A percentile compares a stretch with the other conserved stretches of the same genome.
Conservation (phyloP, 495 filamentous ascomycete species). For the Clavariopsis aquatica region DNA sequence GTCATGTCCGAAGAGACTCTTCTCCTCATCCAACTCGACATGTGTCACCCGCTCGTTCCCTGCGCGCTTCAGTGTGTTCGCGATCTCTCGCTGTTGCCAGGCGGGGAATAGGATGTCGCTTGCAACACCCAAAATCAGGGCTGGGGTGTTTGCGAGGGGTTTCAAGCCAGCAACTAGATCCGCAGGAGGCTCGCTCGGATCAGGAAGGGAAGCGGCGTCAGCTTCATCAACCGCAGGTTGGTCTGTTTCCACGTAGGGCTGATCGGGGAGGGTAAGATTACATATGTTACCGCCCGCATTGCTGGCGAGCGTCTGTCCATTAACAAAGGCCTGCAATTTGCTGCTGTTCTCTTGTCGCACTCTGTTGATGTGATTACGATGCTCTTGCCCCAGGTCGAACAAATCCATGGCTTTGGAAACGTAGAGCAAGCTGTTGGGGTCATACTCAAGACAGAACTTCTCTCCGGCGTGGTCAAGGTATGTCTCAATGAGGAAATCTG, state of each 20-base stretch:
- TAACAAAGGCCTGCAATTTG: constrained; percentile 47
- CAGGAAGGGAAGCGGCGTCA: constrained; percentile 27
- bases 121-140: constrained; percentile 88
- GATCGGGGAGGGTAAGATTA: constrained; percentile 79
- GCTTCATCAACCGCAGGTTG: constrained; percentile 33
- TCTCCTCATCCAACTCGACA: constrained; percentile 86
- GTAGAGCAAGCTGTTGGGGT: constrained; percentile 94
- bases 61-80: constrained; percentile 70
- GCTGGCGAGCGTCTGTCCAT: constrained; percentile 36
- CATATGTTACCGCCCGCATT: constrained; percentile 56
- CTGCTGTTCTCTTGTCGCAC: constrained; percentile 54
- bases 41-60: constrained; percentile 83
- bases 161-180: constrained; percentile 79
- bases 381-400: constrained; percentile 80
- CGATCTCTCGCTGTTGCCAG: constrained; percentile 97
- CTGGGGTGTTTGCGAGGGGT: constrained; percentile 69
- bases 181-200: constrained; percentile 55
- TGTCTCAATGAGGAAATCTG: constrained; percentile 97
- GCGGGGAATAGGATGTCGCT: constrained; percentile 97
- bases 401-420: constrained; percentile 99
- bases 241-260: constrained; percentile 80
- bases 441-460: constrained; percentile 98
- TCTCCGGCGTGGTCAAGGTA: constrained; percentile 98
- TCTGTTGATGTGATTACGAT: constrained; percentile 56
- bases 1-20: constrained; percentile 93